Base-by-base conservation (phyloP, 208 protist species). In the Crithidia sp. region DNA sequence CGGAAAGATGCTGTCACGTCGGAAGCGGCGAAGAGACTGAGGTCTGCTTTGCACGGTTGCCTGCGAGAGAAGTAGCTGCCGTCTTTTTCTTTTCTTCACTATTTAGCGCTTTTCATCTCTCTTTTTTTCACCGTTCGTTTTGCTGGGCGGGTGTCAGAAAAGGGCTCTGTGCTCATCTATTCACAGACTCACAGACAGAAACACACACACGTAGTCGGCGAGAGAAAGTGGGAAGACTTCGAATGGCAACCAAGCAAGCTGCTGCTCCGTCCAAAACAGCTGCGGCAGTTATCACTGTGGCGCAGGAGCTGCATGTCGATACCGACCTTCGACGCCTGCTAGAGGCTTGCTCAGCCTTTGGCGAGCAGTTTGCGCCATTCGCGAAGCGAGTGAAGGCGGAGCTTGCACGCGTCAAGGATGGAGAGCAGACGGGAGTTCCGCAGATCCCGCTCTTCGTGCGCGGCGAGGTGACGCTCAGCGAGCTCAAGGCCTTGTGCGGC, bases 231-330 rank as follows among this genome's bases (percentile, higher is more conserved):
- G 28, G 28, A 28, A 28, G 28, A 28, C 28, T 28, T 28, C 28
- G 28, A 28, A 62, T 77, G 55, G 53, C 61, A 44, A 59, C 77
- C 5, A 83, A 87, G 62, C 44, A 74, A 57, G 50, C 17, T 28
- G 73, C 71, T 45, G 85, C 90, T 13, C 68, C 72, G 44, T 4
- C 71, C 13, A 92, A 89, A 47, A 45, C 67, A n/a, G 77, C 84
- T 54, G 63, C 71, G 5, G 68, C 76, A 54, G 61, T 64, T 3
- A 84, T 93, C 41, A 76, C 86, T 17, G 40, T 87, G 10, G 83
- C 90, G 9, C 81, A 88, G 55, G 85, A 93, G 49, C 76, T 96
- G 39, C 88, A 91, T 47, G 87, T 94, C 9, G 90, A 96, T 67
- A 74, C 79, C 0, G 90, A 96, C 73, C 76, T 96, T 44, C 77